Conservation (phyloP, 2,329 filamentous ascomycete genomes). For the Chlorencoelia australis region DNA sequence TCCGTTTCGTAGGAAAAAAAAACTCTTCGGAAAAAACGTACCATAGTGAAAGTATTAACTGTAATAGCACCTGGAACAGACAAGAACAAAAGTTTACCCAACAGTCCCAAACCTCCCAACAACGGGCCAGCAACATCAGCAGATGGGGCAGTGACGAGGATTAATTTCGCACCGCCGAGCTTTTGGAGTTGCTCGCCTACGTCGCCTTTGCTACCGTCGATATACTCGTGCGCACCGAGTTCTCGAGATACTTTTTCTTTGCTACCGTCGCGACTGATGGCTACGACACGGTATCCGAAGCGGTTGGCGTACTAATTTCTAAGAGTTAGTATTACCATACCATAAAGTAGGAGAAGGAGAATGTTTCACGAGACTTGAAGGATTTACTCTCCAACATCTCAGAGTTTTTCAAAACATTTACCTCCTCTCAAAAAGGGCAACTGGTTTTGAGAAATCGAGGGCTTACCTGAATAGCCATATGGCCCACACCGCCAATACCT, state of each 20-base stretch:
- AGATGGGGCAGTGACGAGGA: conserved; percentile 55
- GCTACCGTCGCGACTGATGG: conserved; percentile 52
- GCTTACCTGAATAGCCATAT: conserved; percentile 71
- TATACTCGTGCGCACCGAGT: conserved; percentile 51
- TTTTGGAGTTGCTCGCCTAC: conserved; percentile 38
- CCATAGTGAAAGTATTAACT: too few relatives aligned
- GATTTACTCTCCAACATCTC: too few relatives aligned
- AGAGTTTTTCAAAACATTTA: too few relatives aligned
- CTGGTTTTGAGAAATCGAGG: too few relatives aligned
- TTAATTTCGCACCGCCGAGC: conserved; percentile 51
- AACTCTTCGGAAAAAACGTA: too few relatives aligned
- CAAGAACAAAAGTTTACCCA: conserved; percentile 51
- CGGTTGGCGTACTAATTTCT: conserved; percentile 60
- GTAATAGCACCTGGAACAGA: conserved; percentile 39
- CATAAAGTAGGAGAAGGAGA: too few relatives aligned
- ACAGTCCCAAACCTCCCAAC: conserved; percentile 40
- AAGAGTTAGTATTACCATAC: neutral
- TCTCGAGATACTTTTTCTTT: conserved; percentile 58
- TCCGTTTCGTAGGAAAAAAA: too few relatives aligned
- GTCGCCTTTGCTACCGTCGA: conserved; percentile 45
- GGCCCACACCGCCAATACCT: conserved; percentile 66
- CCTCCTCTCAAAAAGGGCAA: too few relatives aligned
- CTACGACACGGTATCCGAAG: conserved; percentile 67
- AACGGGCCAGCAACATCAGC: conserved; percentile 43
- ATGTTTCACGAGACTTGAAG: too few relatives aligned